phyloP scores from a whole-genome alignment of 257 asterid genomes.

The Capsicum rhomboideum region DNA sequence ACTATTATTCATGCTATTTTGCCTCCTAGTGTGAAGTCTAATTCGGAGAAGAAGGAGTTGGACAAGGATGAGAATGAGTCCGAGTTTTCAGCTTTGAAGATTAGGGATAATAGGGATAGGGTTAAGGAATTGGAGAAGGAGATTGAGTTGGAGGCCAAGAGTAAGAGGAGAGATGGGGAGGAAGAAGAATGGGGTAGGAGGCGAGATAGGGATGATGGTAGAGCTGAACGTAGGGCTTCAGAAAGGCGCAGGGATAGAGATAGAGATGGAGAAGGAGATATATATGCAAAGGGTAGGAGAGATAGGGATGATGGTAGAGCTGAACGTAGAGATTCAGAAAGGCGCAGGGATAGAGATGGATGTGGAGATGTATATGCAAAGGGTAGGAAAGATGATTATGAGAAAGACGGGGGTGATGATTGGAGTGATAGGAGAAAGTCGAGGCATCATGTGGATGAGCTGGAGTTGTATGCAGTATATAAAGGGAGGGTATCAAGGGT shows the following conservation, averaged over 20 bases:
- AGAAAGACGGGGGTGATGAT: constrained; percentile 35
- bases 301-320: constrained; percentile 5
- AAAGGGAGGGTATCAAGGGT: constrained; percentile 88
- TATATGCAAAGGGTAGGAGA: not conserved
- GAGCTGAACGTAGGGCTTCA: constrained; percentile 16
- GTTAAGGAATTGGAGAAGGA: constrained; percentile 82
- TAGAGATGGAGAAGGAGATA: constrained; percentile 1
- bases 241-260: constrained; percentile 9
- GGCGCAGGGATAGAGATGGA: constrained; percentile 1
- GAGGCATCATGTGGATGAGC: constrained; percentile 32
- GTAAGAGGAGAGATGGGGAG: constrained; percentile 25
- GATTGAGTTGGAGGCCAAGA: constrained; percentile 56
- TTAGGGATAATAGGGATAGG: constrained; percentile 58
- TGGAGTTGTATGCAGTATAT: constrained; percentile 56
- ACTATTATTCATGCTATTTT: constrained; percentile 80
- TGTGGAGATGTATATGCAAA: not conserved
- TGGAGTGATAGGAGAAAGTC: constrained; percentile 36
- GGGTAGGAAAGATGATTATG: constrained; percentile 10
- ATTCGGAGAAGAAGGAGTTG: constrained; percentile 24
- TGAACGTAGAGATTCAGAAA: constrained; percentile 20
- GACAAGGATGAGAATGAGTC: constrained; percentile 28
- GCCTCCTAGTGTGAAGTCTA: constrained; percentile 48
- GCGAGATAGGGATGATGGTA: not conserved
- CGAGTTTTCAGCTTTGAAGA: constrained; percentile 48
- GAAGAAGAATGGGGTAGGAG: constrained; percentile 14